Base-by-base conservation (phyloP, 306 rosid genomes). In the Glycine tomentella region DNA sequence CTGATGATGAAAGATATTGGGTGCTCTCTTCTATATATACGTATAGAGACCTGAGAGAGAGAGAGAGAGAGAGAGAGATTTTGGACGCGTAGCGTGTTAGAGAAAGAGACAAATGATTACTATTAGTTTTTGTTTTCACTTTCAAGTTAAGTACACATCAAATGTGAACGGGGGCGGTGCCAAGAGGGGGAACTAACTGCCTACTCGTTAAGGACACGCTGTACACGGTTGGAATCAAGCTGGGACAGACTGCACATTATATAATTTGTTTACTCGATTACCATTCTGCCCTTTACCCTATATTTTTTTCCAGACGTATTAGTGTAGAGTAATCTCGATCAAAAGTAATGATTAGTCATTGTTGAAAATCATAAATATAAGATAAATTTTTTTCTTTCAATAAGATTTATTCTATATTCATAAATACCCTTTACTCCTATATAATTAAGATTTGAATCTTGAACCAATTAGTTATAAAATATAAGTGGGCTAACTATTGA, bases 131-230 rank as follows among this genome's bases (percentile, higher is more conserved):
- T 42, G 31, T 76, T 71, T 44, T 44, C 6, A 15, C 1, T 61
- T 3, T 3, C 3, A 38, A 20, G 46, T 42, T 61, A 46, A 46
- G 38, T 8, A 68, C 14, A 55, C 36, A 79, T 69, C n/a, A 40
- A 48, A 61, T 16, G 56, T 69, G 74, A 52, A 55, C 1, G 20
- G 20, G 20, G 20, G 20, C 20, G 20, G 20, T 20, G 20, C 31
- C 31, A 25, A 64, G 56, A 7, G 3, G 51, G 1, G 3, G 13
- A 9, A 3, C 12, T 10, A 38, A 38, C 3, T 20, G 76, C 72
- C 87, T 55, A 66, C 86, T 66, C 80, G 72, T 36, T 59, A 62
- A 25, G 82, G 85, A 86, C 89, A 76, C 87, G 88, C 14, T 75
- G 58, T 75, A 76, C 85, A 80, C 85, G 85, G 87, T 68, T 58